phyloP scores from a whole-genome alignment of 129 eudicot species.

The Scalesia atractyloides region DNA sequence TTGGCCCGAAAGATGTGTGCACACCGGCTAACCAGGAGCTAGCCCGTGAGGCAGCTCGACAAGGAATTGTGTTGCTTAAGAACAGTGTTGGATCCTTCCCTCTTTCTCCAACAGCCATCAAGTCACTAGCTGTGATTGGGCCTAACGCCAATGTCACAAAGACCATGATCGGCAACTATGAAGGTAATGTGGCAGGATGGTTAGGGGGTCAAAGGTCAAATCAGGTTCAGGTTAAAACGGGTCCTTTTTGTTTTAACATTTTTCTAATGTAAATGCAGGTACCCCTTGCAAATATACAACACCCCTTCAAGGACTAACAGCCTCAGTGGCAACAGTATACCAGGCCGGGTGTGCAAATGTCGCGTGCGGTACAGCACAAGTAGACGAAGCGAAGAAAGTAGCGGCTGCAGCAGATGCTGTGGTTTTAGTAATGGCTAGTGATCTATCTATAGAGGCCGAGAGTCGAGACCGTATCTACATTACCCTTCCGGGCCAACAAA shows the following conservation, averaged over 20 bases:
- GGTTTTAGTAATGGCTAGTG: conserved; percentile 73
- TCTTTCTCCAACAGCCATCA: conserved; percentile 65
- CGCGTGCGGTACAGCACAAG: conserved; percentile 61
- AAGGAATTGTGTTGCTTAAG: conserved; percentile 91
- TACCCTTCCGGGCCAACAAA: conserved; percentile 92
- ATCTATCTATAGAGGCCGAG: conserved; percentile 84
- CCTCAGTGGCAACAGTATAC: conserved; percentile 55
- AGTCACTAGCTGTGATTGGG: conserved; percentile 90
- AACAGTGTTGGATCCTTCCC: conserved; percentile 65
- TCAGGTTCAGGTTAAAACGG: not conserved
- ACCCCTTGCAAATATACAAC: conserved; percentile 81
- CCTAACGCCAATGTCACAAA: conserved; percentile 86
- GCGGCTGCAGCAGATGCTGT: conserved; percentile 88
- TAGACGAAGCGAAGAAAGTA: conserved; percentile 65
- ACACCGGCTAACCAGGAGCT: conserved; percentile 73
- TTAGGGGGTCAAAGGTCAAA: not conserved
- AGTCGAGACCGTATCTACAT: conserved; percentile 62
- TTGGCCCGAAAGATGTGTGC: conserved; percentile 92
- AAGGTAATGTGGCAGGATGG: conserved; percentile 59
- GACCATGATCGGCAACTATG: conserved; percentile 93
- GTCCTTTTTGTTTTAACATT: not conserved
- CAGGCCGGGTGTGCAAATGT: conserved; percentile 69
- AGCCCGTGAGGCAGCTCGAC: conserved; percentile 95
- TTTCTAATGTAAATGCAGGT: conserved; percentile 42
- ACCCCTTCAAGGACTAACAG: conserved; percentile 83